These are phyloP conservation scores for Deinandra increscens DNA, from an alignment of 129 eudicot genomes.

Conservation along the genomic window DNA sequence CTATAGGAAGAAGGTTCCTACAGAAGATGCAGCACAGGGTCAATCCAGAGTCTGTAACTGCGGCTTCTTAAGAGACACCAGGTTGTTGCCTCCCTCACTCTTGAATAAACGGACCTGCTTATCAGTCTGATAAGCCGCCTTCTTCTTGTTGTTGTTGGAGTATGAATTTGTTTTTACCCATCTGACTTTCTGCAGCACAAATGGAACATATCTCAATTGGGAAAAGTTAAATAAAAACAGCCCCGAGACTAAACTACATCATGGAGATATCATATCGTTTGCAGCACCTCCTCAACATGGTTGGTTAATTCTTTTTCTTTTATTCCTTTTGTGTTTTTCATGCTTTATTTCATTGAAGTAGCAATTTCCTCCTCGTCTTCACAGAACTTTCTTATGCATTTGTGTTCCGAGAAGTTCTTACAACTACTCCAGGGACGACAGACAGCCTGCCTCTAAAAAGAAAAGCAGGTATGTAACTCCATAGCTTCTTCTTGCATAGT, in stretches of 20 bases:
- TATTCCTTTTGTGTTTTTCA: background rate
- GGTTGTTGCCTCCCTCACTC: constrained; percentile 54
- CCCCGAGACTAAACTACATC: constrained; percentile 62
- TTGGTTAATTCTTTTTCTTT: constrained; percentile 47
- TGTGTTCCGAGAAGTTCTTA: constrained; percentile 79
- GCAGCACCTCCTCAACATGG: constrained; percentile 86
- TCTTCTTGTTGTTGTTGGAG: too few relatives aligned
- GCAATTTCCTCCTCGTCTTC: constrained; percentile 13
- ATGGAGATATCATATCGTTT: constrained; percentile 89
- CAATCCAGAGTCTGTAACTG: constrained; percentile 39
- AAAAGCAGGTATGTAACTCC: constrained; percentile 60
- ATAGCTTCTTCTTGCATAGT: background rate
- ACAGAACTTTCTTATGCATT: constrained; percentile 85
- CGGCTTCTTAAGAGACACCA: constrained; percentile 76
- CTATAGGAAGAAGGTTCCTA: constrained; percentile 56
- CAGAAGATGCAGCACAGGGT: constrained; percentile 47
- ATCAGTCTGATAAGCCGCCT: constrained; percentile 11
- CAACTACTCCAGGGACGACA: constrained; percentile 31
- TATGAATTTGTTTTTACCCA: constrained; percentile 17
- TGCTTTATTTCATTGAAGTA: constrained; percentile 5
- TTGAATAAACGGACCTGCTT: constrained; percentile 12
- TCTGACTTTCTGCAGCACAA: constrained; percentile 59
- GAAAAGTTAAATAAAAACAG: constrained; percentile 59
- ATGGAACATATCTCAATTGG: constrained; percentile 89
- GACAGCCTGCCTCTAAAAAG: constrained; percentile 58